Evolutionary conservation across 805 yeast genomes (phyloP).

Genomic region (Kazachstania kunashirensis): DNA sequence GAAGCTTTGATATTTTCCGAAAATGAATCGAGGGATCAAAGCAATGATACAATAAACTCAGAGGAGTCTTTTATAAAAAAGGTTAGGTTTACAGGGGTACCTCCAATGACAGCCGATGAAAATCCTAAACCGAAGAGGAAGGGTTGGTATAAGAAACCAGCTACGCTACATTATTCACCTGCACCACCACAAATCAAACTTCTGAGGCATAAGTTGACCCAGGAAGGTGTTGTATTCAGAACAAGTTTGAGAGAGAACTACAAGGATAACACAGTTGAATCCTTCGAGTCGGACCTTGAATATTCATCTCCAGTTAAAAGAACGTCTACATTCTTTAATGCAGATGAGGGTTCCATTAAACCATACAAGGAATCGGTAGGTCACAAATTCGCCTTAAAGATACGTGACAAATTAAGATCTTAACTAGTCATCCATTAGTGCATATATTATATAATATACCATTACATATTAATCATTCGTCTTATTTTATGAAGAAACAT

Average conservation of each 20-base stretch:
- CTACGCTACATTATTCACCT: slow-evolving; percentile 28
- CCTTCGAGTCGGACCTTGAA: slow-evolving; percentile 1
- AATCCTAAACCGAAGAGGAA: slow-evolving; percentile 25
- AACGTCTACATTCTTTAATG: slow-evolving; percentile 4
- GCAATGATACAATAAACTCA: neutral
- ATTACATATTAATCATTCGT: too few species aligned
- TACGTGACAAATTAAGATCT: slow-evolving; percentile 19
- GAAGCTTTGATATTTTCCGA: slow-evolving; percentile 1
- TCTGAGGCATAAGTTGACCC: slow-evolving; percentile 15
- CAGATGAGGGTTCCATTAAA: slow-evolving; percentile 4
- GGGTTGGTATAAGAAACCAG: slow-evolving; percentile 32
- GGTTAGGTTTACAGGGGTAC: slow-evolving; percentile 30
- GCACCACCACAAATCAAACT: slow-evolving; percentile 17
- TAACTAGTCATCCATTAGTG: too few species aligned
- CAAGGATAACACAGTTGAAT: slow-evolving; percentile 5
- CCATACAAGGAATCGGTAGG: slow-evolving; percentile 11
- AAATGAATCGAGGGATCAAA: too few species aligned
- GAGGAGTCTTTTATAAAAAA: slow-evolving; percentile 14
- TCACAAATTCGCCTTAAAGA: slow-evolving; percentile 16
- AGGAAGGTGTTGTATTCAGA: slow-evolving; percentile 30
- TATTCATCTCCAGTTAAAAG: neutral
- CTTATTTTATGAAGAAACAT: too few species aligned
- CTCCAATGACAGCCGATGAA: slow-evolving; percentile 27
- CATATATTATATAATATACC: too few species aligned
- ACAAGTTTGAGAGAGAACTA: slow-evolving; percentile 21